Evolutionary conservation across 352 stramenopile species (phyloP).

Genomic region (Phytophthora nicotianae): DNA sequence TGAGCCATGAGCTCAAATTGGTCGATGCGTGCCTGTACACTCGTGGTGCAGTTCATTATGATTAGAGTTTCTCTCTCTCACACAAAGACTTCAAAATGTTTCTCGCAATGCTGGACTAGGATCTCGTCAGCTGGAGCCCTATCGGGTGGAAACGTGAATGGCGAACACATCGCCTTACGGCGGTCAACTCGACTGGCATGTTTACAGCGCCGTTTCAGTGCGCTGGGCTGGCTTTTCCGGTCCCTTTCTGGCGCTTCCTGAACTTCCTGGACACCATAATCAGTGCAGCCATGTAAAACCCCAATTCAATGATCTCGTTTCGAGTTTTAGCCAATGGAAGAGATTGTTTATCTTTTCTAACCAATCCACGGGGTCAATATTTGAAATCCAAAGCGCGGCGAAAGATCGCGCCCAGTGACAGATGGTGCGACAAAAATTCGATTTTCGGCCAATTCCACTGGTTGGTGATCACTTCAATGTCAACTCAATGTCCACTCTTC

Average conservation of each 20-base stretch:
- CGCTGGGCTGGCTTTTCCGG: slow-evolving; percentile 12
- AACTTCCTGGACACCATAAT: neutral
- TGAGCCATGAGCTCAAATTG: slow-evolving; percentile 41
- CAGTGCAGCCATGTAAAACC: neutral
- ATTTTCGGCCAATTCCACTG: slow-evolving; percentile 14
- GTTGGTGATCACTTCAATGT: slow-evolving; percentile 14
- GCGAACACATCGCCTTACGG: neutral
- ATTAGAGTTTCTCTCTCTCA: too few relatives aligned
- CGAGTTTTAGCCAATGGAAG: neutral
- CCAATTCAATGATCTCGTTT: neutral
- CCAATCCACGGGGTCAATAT: neutral
- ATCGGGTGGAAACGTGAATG: slow-evolving; percentile 28
- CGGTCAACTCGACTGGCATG: slow-evolving; percentile 5
- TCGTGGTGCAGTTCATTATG: slow-evolving; percentile 23
- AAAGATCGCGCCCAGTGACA: slow-evolving; percentile 14
- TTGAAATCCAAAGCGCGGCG: neutral
- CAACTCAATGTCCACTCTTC: slow-evolving; percentile 6
- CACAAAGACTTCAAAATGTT: too few relatives aligned
- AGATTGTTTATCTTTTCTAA: neutral
- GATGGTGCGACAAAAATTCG: slow-evolving; percentile 30
- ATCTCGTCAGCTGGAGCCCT: slow-evolving; percentile 23
- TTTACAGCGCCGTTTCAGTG: neutral
- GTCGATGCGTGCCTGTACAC: slow-evolving; percentile 42
- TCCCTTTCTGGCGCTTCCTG: slow-evolving; percentile 1
- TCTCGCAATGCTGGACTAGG: slow-evolving; percentile 1